These are phyloP conservation scores for Cyberlindnera meyerae DNA, from an alignment of 805 yeast genomes.

Conservation along the genomic window DNA sequence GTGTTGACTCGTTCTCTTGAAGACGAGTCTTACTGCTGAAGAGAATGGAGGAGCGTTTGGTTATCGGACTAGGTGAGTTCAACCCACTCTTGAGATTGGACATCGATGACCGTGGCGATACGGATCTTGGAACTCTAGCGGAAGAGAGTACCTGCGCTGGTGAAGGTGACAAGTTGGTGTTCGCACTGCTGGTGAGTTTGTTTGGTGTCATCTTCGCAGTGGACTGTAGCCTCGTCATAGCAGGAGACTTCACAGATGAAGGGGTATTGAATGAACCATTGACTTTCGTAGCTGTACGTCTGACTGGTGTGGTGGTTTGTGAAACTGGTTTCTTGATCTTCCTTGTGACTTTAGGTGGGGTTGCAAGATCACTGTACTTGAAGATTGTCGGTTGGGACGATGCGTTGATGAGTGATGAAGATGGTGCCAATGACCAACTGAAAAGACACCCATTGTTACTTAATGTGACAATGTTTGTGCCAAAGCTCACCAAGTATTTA, in stretches of 20 bases:
- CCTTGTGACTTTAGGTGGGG: slow-evolving; percentile 25
- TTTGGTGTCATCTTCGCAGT: slow-evolving; percentile 23
- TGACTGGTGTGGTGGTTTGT: slow-evolving; percentile 15
- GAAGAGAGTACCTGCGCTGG: slow-evolving; percentile 6
- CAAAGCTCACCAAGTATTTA: slow-evolving; percentile 26
- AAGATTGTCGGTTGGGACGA: slow-evolving; percentile 12
- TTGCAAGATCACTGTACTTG: slow-evolving; percentile 15
- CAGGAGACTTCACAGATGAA: slow-evolving; percentile 11
- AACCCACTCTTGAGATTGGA: slow-evolving; percentile 1
- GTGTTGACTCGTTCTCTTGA: slow-evolving; percentile 1
- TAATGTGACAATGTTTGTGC: slow-evolving; percentile 35
- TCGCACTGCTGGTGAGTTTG: slow-evolving; percentile 13
- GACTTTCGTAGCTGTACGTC: slow-evolving; percentile 5
- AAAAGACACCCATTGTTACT: slow-evolving; percentile 54
- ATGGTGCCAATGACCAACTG: slow-evolving; percentile 33
- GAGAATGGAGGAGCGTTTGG: slow-evolving; percentile 10
- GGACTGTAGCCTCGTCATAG: slow-evolving; percentile 14
- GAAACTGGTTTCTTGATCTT: slow-evolving; percentile 21
- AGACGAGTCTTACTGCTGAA: slow-evolving; percentile 8
- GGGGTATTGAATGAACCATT: slow-evolving; percentile 9
- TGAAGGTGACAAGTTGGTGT: slow-evolving; percentile 21
- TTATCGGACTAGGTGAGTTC: slow-evolving; percentile 6
- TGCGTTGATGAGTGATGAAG: background rate
- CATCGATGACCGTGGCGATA: slow-evolving; percentile 9
- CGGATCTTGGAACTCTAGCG: slow-evolving; percentile 1